Percentiles rank a stretch among this genome's conserved stretches.
Conservation (phyloP, 2,329 filamentous ascomycete species). For the Trichoderma aggressivum region DNA sequence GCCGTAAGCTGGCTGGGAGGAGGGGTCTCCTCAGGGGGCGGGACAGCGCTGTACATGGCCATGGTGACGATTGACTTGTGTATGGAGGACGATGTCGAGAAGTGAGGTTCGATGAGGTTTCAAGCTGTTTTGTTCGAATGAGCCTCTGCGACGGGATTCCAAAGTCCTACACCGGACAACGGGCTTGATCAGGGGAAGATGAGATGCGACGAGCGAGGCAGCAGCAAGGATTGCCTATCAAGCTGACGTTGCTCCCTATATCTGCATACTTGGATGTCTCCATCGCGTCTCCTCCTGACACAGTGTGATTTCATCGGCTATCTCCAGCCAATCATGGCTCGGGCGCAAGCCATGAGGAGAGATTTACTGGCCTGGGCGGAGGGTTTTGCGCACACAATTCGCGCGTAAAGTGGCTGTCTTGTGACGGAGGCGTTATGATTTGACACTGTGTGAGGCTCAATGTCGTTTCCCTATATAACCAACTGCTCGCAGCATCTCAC, state of each 20-base stretch:
- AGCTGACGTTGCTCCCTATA: not conserved
- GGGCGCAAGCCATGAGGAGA: conserved; percentile 33
- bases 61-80: conserved; percentile 30
- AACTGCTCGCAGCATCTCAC: not conserved
- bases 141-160: not conserved
- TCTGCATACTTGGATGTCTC: not conserved
- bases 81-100: not conserved
- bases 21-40: conserved; percentile 44
- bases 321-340: conserved; percentile 30
- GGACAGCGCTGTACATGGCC: conserved; percentile 53
- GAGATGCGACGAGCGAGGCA: not conserved
- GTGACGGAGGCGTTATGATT: not conserved
- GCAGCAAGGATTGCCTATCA: not conserved
- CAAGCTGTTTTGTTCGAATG: not conserved
- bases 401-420: conserved; percentile 15
- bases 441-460: not conserved
- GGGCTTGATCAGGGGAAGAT: not conserved
- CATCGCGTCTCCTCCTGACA: conserved; percentile 1
- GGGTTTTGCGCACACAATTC: not conserved
- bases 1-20: conserved; percentile 21
- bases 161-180: not conserved
- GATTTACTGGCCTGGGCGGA: conserved; percentile 7
- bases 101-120: not conserved
- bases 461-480: not conserved
- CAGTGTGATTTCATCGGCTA: conserved; percentile 5